Conservation (phyloP, 1,284 basidiomycete genomes). For the Cutaneotrichosporon sp. region DNA sequence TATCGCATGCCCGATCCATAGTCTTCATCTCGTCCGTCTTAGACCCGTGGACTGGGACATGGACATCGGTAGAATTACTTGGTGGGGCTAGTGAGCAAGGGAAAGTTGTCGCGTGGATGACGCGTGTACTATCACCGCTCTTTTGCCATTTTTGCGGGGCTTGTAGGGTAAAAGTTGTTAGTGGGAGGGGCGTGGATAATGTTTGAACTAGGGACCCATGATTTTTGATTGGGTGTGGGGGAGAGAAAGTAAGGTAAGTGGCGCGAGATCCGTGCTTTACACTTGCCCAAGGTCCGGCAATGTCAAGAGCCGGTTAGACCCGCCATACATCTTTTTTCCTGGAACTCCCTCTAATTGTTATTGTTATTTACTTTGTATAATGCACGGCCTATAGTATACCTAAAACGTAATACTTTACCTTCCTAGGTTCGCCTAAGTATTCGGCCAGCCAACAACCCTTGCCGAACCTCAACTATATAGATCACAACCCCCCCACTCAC, state of each 20-base stretch:
- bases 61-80: not conserved
- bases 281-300: slow-evolving; percentile 1
- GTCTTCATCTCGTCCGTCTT: not conserved
- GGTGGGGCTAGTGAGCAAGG: not conserved
- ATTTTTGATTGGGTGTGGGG: not conserved
- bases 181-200: not conserved
- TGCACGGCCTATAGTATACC: not conserved
- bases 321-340: not conserved
- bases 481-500: not conserved
- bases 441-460: not conserved
- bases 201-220: not conserved
- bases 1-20: not conserved
- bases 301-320: not conserved
- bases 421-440: slow-evolving; percentile 1
- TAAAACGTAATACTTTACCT: too few species aligned
- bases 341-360: too few species aligned
- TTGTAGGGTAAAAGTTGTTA: not conserved
- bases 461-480: slow-evolving; percentile 6
- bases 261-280: not conserved
- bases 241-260: not conserved
- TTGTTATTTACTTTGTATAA: not conserved
- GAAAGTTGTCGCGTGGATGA: not conserved
- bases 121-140: slow-evolving; percentile 4
- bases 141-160: not conserved
- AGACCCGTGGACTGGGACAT: not conserved